Conservation (phyloP, 2,329 filamentous ascomycete species). For the Knufia fluminis region DNA sequence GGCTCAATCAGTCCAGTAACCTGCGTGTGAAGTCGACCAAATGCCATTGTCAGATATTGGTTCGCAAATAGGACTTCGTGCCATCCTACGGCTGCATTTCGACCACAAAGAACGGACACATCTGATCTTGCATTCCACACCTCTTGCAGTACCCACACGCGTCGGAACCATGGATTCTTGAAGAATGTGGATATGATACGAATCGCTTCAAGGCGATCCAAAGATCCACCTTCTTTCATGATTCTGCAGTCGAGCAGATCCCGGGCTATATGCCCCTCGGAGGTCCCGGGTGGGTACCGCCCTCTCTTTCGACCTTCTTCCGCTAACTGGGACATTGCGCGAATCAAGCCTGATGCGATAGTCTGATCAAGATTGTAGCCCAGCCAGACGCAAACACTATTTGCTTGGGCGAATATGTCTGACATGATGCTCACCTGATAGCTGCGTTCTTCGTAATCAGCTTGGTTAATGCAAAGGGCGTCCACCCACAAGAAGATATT, state of each 20-base stretch:
- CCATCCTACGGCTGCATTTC: constrained; percentile 12
- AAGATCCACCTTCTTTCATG: not conserved
- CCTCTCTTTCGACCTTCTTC: not conserved
- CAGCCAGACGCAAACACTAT: constrained; percentile 21
- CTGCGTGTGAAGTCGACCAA: not conserved
- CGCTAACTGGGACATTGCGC: constrained; percentile 1
- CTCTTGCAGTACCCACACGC: constrained; percentile 24
- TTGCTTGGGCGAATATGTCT: constrained; percentile 34
- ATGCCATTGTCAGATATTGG: not conserved
- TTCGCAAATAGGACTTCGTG: not conserved
- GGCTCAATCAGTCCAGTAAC: not conserved
- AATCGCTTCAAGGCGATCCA: not conserved
- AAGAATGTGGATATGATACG: constrained; percentile 11
- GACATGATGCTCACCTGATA: constrained; percentile 38
- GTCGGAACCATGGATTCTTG: constrained; percentile 18
- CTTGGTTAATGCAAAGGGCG: constrained; percentile 32
- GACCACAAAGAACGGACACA: not conserved
- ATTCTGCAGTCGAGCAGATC: constrained; percentile 8
- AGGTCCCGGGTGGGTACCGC: not conserved
- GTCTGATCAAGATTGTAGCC: constrained; percentile 14
- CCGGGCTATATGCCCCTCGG: not conserved
- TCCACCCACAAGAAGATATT: constrained; percentile 27
- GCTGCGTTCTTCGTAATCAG: constrained; percentile 27
- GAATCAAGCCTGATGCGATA: constrained; percentile 8
- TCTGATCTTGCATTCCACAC: constrained; percentile 38